phyloP scores from a whole-genome alignment of 148 eudicot species.

The Selenicereus undatus region DNA sequence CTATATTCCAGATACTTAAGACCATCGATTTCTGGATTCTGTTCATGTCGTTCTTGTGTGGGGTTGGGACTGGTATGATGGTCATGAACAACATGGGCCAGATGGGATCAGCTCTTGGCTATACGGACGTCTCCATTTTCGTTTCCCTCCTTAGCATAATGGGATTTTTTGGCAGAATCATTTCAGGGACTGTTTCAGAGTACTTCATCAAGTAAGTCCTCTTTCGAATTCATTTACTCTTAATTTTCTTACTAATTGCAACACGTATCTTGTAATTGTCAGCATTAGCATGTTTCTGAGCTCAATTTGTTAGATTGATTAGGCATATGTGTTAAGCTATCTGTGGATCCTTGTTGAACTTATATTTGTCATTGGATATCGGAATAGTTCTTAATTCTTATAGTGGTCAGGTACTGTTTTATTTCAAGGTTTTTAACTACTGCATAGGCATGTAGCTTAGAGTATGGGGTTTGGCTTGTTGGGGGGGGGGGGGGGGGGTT shows the following conservation, averaged over 20 bases:
- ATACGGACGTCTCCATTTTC: conserved; percentile 75
- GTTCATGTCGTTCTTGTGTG: conserved; percentile 79
- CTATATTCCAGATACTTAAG: conserved; percentile 58
- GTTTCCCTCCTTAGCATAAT: conserved; percentile 83
- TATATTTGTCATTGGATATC: too few species aligned
- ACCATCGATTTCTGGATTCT: conserved; percentile 86
- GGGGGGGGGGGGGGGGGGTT: too few species aligned
- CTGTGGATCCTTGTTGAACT: too few species aligned
- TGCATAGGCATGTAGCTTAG: conserved; percentile 3
- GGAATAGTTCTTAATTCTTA: too few species aligned
- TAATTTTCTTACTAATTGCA: not conserved
- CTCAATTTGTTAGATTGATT: not conserved
- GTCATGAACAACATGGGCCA: conserved; percentile 97
- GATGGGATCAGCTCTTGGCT: conserved; percentile 90
- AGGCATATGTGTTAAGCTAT: too few species aligned
- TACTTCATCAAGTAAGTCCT: conserved; percentile 78
- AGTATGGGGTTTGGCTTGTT: not conserved
- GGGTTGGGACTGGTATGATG: conserved; percentile 88
- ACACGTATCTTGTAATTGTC: not conserved
- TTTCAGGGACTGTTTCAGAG: conserved; percentile 80
- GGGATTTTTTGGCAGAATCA: conserved; percentile 89
- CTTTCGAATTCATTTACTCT: not conserved
- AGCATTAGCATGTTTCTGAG: not conserved
- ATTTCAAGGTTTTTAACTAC: not conserved
- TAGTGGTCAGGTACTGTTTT: too few species aligned